Conservation (phyloP, 2,329 filamentous ascomycete species). For the Aspergillus quadrilineatus region DNA sequence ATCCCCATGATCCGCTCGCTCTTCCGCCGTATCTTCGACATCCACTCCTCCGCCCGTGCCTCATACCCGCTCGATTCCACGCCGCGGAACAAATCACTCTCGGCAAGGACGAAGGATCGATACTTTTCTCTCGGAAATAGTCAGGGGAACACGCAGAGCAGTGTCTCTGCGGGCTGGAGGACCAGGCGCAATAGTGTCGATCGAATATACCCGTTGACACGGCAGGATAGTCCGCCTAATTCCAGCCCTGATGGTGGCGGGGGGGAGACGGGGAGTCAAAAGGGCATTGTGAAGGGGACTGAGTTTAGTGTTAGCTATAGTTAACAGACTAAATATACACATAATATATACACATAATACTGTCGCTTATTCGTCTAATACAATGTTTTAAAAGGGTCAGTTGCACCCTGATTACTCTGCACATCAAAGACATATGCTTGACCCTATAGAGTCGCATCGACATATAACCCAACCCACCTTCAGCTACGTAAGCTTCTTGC, state of each 20-base stretch:
- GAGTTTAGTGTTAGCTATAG: not conserved
- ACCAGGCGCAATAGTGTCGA: not conserved
- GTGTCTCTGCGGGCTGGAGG: not conserved
- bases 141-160: not conserved
- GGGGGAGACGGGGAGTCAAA: not conserved
- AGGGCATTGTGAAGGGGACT: not conserved
- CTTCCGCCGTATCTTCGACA: not conserved
- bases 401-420: too few species aligned
- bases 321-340: not conserved
- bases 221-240: not conserved
- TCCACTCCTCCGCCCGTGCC: not conserved
- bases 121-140: not conserved
- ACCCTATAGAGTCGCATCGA: too few species aligned
- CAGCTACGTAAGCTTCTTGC: too few species aligned
- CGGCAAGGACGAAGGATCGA: not conserved
- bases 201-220: not conserved
- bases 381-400: too few species aligned
- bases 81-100: not conserved
- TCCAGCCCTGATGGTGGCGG: not conserved
- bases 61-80: not conserved
- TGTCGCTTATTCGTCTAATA: too few species aligned
- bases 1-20: slow-evolving; percentile 3
- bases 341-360: too few species aligned
- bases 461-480: too few species aligned
- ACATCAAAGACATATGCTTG: too few species aligned